These are phyloP conservation scores for Dovyalis caffra DNA, from an alignment of 345 rosid species.

Conservation along the genomic window DNA sequence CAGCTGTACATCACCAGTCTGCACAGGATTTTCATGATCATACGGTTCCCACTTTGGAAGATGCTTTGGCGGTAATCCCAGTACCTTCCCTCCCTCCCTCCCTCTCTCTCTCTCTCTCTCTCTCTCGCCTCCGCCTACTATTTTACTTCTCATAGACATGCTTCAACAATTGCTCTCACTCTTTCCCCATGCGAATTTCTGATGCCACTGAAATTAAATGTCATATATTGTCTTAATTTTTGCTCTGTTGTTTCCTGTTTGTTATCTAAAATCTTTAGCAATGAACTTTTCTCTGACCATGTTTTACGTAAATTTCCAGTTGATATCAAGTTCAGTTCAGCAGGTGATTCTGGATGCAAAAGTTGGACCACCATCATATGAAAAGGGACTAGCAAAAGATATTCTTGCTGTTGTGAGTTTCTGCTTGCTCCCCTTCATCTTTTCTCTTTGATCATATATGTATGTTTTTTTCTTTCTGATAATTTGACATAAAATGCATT, in stretches of 20 bases:
- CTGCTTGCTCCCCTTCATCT: constrained; percentile 5
- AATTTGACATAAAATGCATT: not conserved
- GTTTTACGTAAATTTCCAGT: constrained; percentile 32
- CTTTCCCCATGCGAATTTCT: not conserved
- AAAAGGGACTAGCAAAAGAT: constrained; percentile 80
- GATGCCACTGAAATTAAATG: not conserved
- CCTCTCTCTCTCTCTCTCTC: not conserved
- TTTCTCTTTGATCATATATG: not conserved
- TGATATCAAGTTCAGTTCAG: constrained; percentile 66
- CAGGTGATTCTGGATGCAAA: constrained; percentile 86
- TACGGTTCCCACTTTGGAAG: constrained; percentile 65
- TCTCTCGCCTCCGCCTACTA: not conserved
- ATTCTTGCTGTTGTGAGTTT: constrained; percentile 74
- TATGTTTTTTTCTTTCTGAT: not conserved
- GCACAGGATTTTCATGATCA: constrained; percentile 35
- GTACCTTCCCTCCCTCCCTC: constrained; percentile 1
- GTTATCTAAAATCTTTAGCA: not conserved
- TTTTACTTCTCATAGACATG: not conserved
- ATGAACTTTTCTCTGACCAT: constrained; percentile 14
- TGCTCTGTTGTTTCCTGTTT: not conserved
- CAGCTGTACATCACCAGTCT: constrained; percentile 38
- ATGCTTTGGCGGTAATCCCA: constrained; percentile 67
- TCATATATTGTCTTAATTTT: not conserved
- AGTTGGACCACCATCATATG: constrained; percentile 85
- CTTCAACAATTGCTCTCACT: not conserved